Base-by-base conservation (phyloP, 139 green algal species). In the Chlamydomonas sp. region DNA sequence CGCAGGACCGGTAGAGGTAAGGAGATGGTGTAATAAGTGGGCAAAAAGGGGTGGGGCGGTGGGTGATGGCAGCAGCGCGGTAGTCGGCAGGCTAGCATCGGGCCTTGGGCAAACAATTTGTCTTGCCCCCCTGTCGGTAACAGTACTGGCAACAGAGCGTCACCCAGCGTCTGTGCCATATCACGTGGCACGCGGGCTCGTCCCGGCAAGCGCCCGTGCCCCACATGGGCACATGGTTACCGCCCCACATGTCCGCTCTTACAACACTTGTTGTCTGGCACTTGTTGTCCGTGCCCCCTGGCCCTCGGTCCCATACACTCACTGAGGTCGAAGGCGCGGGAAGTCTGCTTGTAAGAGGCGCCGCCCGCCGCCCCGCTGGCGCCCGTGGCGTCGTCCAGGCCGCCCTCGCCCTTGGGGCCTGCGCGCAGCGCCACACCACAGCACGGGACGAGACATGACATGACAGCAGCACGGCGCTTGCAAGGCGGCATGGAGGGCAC, bases 351-450 rank as follows among this genome's bases (percentile, higher is more conserved):
- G 76, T 88, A 85, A 0, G 82, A 89, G 0, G 88, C 88, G 20
- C 88, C 88, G 49, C 88, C 88, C 16, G 88, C 83, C 1, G 80
- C 87, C 4, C 91, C 92, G 61, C 88, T 91, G 69, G 95, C 94
- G 5, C 95, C 95, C 5, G 95, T 96, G 5, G 95, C 95, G 86
- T 97, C 95, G 84, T 97, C 95, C 72, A 97, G 91, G 17, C 95
- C 95, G 62, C 95, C 95, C 90, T 97, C 95, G 5, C 91, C 91
- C 86, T 94, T 94, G 88, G 91, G 91, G 6, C 93, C 93, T 96
- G 90, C 58, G 79, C n/a, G 49, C 17, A 61, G 63, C 60, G 79
- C 31, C 31, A 49, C 83, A 82, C 63, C 49, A 17, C 8, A 71
- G 59, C 77, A 67, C 59, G 7, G 74, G n/a, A 57, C 31, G 74